Evolutionary conservation across 2,329 filamentous ascomycete species (phyloP).

Genomic region (Drechslerella dactyloides): DNA sequence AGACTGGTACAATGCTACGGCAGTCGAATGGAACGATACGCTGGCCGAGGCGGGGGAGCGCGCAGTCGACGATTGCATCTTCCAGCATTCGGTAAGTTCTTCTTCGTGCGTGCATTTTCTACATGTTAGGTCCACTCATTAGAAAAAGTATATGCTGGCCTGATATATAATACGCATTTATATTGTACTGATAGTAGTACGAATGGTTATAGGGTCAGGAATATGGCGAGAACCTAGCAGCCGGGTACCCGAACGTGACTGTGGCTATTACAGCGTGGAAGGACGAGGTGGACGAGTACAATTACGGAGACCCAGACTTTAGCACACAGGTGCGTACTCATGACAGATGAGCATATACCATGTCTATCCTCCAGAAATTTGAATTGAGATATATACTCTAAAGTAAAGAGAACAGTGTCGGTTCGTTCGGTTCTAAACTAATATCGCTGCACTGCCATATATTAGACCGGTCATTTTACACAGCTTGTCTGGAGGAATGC

Average conservation of each 20-base stretch:
- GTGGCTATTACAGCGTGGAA: constrained; percentile 49
- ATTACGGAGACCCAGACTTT: constrained; percentile 36
- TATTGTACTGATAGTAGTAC: neutral
- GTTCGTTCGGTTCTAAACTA: no score
- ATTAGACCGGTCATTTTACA: constrained; percentile 70
- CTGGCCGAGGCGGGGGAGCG: constrained; percentile 34
- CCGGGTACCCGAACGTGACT: constrained; percentile 39
- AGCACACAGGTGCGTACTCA: constrained; percentile 49
- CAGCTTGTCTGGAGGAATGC: constrained; percentile 75
- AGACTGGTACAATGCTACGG: constrained; percentile 49
- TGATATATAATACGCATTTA: neutral
- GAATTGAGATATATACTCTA: no score
- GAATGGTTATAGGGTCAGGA: constrained; percentile 20
- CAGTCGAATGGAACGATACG: constrained; percentile 45
- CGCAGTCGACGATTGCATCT: constrained; percentile 42
- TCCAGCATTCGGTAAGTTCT: constrained; percentile 40
- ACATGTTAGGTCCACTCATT: neutral
- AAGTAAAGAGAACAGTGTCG: no score
- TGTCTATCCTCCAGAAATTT: no score
- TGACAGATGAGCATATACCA: no score
- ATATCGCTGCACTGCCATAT: no score
- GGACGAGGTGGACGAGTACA: constrained; percentile 47
- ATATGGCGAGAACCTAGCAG: constrained; percentile 52
- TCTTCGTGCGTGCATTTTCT: no score
- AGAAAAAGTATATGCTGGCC: neutral